A percentile compares a stretch with the other conserved stretches of the same genome.
phyloP scores from a whole-genome alignment of 192 early-diverging fungal genomes.

The Gonapodya prolifera region DNA sequence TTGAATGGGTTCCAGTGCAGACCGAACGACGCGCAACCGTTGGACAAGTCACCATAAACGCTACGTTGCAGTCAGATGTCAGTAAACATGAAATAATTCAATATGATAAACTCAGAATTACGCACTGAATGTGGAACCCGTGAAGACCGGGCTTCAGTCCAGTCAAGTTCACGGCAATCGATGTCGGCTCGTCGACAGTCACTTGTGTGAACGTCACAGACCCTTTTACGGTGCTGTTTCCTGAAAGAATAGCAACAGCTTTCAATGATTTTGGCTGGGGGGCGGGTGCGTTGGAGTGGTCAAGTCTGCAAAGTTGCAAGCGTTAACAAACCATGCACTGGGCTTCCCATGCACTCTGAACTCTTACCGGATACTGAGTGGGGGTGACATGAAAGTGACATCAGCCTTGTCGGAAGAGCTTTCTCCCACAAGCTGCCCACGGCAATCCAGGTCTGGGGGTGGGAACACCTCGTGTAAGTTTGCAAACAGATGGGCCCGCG shows the following conservation, averaged over 20 bases:
- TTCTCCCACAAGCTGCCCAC: not conserved
- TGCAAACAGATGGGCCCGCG: not conserved
- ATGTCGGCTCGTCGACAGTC: not conserved
- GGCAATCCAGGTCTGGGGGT: not conserved
- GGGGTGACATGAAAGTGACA: not conserved
- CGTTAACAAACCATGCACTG: not conserved
- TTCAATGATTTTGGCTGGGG: not conserved
- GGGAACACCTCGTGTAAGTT: not conserved
- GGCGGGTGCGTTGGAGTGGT: not conserved
- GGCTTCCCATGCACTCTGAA: too few species aligned
- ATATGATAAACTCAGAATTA: not conserved
- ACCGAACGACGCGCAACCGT: not conserved
- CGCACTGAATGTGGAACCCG: not conserved
- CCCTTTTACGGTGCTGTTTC: not conserved
- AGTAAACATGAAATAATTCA: not conserved
- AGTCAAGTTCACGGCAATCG: not conserved
- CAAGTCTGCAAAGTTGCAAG: not conserved
- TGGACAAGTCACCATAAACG: not conserved
- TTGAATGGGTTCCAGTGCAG: not conserved
- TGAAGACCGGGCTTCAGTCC: not conserved
- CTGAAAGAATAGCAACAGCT: not conserved
- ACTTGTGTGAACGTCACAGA: not conserved
- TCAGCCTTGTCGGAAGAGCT: not conserved
- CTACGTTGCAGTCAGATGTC: not conserved
- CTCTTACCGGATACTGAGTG: not conserved